Base-by-base conservation (phyloP, 2,329 filamentous ascomycete species). In the Colletotrichum tabaci region DNA sequence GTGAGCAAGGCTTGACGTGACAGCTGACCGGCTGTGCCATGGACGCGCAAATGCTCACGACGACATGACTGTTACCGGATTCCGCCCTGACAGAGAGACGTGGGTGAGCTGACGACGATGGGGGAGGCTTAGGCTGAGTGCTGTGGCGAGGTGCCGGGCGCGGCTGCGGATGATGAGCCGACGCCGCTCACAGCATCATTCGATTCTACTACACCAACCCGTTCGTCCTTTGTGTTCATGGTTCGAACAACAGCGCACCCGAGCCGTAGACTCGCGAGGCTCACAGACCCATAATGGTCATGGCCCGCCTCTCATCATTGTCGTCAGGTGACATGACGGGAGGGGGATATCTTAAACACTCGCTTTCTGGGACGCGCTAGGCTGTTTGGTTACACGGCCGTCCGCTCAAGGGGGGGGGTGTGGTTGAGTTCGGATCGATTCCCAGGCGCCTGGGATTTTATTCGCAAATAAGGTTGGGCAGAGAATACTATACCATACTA, bases 301-400 rank as follows among this genome's bases (percentile, higher is more conserved):
- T 21, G 3, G 8, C 16, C 16, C 2, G 30, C 26, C 26, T 26
- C 26, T 26, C 26, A 4, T 26, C 26, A 4, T 26, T 26, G 26
- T 30, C 42, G n/a, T 38, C n/a, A 30, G 10, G 57, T 49, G 8
- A 9, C 26, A 61, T 42, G 26, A 26, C 26, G 26, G 26, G 26
- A 26, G 26, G 26, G 26, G 57, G 26, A 15, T 30, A 18, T 26
- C 50, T 52, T 58, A 42, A 35, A 18, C 42, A 23, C 44, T 68
- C 61, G 44, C 50, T 68, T 57, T 18, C 60, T 58, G 52, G 52
- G 44, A 58, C 66, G 38, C 44, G 44, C 18, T 52, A 5, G 30
- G 30, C 12, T 58, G 35, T 30, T 35, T 18, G 26, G 26, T 26
- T 26, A 26, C 63, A 60, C 42, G 61, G 49, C 21, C 23, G 38